These are phyloP conservation scores for Eimeria sp. DNA, from an alignment of 169 alveolate genomes.

Conservation along the genomic window DNA sequence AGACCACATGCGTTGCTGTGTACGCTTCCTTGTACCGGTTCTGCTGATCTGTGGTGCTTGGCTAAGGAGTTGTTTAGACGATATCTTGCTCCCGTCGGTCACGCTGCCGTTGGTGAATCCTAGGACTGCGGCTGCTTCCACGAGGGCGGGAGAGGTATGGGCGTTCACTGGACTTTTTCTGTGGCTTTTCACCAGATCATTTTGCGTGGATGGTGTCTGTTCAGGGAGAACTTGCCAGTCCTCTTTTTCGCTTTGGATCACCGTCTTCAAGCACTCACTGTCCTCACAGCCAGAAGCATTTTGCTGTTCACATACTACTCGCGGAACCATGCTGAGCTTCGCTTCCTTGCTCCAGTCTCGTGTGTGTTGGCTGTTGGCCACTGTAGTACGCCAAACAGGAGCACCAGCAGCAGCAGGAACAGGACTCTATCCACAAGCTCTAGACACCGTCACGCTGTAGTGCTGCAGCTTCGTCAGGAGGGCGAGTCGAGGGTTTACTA, in stretches of 20 bases:
- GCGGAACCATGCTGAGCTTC: conserved; percentile 49
- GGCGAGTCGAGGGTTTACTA: conserved; percentile 63
- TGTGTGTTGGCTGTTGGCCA: conserved; percentile 68
- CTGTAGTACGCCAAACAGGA: conserved; percentile 50
- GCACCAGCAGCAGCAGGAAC: conserved; percentile 6
- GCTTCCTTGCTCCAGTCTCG: conserved; percentile 33
- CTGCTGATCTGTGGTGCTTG: not conserved
- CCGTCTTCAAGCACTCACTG: conserved; percentile 35
- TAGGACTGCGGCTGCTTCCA: not conserved
- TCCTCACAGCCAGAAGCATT: conserved; percentile 37
- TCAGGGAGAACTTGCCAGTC: conserved; percentile 56
- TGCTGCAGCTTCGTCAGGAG: conserved; percentile 43
- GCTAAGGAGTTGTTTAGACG: not conserved
- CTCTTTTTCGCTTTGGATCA: conserved; percentile 68
- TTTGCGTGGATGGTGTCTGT: not conserved
- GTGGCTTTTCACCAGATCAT: not conserved
- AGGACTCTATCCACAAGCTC: not conserved
- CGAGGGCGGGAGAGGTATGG: not conserved
- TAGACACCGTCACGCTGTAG: conserved; percentile 47
- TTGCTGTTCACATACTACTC: conserved; percentile 18
- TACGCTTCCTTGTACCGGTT: not conserved
- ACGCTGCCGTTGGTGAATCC: not conserved
- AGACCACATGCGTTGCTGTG: not conserved
- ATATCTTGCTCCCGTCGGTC: not conserved
- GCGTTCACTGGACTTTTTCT: not conserved